Evolutionary conservation across 768 basidiomycete species (phyloP).

Genomic region (Serendipita vermifera): DNA sequence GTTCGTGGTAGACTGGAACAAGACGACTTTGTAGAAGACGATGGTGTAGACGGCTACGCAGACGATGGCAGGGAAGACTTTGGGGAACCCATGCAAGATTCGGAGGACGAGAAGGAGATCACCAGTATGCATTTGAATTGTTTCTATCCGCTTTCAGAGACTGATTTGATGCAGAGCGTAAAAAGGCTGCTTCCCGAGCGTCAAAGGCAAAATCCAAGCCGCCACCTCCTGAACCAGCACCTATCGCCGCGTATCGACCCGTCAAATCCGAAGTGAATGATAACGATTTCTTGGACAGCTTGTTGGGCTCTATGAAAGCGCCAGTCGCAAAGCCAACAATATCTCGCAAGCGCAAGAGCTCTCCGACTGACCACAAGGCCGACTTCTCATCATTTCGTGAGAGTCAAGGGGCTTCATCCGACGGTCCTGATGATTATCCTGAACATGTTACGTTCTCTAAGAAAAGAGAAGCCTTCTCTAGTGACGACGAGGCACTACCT

Average conservation of each 20-base stretch:
- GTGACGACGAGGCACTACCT: constrained; percentile 42
- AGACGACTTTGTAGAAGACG: constrained; percentile 94
- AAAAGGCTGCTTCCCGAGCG: constrained; percentile 31
- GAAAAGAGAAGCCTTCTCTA: constrained; percentile 17
- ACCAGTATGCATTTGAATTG: constrained; percentile 26
- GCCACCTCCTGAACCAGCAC: constrained; percentile 38
- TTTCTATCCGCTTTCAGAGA: constrained; percentile 8
- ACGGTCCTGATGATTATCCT: constrained; percentile 31
- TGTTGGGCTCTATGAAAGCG: constrained; percentile 61
- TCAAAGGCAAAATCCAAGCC: constrained; percentile 35
- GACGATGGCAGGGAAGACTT: constrained; percentile 98
- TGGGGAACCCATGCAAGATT: constrained; percentile 35
- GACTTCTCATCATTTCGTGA: background rate
- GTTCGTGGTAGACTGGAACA: constrained; percentile 68
- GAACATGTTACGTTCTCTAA: background rate
- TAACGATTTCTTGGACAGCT: constrained; percentile 72
- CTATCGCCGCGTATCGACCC: constrained; percentile 71
- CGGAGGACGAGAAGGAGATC: constrained; percentile 44
- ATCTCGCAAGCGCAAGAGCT: constrained; percentile 12
- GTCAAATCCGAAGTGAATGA: constrained; percentile 66
- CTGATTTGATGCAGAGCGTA: constrained; percentile 24
- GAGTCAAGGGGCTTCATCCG: constrained; percentile 23
- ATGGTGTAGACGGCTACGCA: constrained; percentile 79
- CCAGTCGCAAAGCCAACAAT: constrained; percentile 24
- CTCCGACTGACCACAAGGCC: constrained; percentile 6